These are phyloP conservation scores for Grifola frondosa DNA, from an alignment of 1,284 basidiomycete genomes.

Conservation along the genomic window DNA sequence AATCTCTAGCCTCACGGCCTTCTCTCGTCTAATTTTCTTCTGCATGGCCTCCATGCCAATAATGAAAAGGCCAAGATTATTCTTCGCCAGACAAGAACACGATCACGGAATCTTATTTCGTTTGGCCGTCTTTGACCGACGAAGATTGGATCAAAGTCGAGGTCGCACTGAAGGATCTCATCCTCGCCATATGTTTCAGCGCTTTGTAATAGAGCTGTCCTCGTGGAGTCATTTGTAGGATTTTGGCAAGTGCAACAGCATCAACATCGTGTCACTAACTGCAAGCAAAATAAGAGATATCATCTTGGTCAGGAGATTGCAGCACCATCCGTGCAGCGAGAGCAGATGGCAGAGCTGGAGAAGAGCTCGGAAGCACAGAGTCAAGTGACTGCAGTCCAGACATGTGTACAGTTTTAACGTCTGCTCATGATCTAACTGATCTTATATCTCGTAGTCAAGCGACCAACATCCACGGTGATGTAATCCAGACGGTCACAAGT, in stretches of 20 bases:
- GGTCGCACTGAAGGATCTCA: constrained; percentile 92
- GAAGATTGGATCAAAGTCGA: constrained; percentile 99
- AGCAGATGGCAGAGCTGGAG: constrained; percentile 98
- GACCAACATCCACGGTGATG: constrained; percentile 95
- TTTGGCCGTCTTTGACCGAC: constrained; percentile 92
- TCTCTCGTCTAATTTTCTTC: constrained; percentile 93
- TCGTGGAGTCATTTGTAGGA: constrained; percentile 49
- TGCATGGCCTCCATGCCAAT: constrained; percentile 97
- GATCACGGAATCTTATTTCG: constrained; percentile 95
- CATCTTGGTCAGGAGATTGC: constrained; percentile 94
- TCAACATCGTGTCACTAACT: constrained; percentile 96
- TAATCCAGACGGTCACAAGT: constrained; percentile 93
- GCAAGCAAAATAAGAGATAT: constrained; percentile 95
- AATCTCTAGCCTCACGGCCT: constrained; percentile 97
- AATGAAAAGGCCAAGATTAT: constrained; percentile 98
- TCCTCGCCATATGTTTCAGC: constrained; percentile 63
- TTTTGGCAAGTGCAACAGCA: constrained; percentile 97
- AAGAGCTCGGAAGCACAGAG: constrained; percentile 93
- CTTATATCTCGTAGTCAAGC: constrained; percentile 63
- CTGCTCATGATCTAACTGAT: constrained; percentile 15
- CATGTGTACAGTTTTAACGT: constrained; percentile 37
- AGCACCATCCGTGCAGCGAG: constrained; percentile 87
- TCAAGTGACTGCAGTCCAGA: constrained; percentile 95
- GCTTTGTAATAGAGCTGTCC: not conserved
- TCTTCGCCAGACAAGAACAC: constrained; percentile 90